A percentile compares a stretch with the other conserved stretches of the same genome.
phyloP scores from a whole-genome alignment of 768 basidiomycete genomes.

The Coprinopsis marcescibilis region DNA sequence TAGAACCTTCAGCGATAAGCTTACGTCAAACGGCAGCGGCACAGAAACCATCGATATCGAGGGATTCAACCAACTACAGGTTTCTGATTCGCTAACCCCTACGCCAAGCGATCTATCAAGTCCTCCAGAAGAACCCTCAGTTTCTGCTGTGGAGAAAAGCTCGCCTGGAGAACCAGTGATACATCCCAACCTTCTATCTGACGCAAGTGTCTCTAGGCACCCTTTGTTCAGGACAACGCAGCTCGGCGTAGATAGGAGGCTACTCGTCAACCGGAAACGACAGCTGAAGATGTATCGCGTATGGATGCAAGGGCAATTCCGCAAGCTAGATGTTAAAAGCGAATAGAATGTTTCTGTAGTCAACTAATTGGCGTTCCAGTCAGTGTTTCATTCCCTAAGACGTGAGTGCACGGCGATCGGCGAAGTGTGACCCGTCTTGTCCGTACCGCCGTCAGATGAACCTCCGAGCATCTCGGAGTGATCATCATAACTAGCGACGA shows the following conservation, averaged over 20 bases:
- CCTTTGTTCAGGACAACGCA: constrained; percentile 78
- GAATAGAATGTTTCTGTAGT: no score
- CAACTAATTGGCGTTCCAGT: no score
- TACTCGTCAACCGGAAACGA: constrained; percentile 90
- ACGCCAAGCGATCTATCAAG: no score
- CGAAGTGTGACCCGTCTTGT: no score
- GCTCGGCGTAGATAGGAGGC: constrained; percentile 82
- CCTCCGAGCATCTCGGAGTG: no score
- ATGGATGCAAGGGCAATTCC: constrained; percentile 88
- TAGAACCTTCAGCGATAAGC: constrained; percentile 16
- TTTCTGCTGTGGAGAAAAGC: background rate
- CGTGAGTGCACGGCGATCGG: no score
- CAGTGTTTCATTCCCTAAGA: no score
- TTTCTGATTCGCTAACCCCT: background rate
- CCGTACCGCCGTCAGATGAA: no score
- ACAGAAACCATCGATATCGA: background rate
- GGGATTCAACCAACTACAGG: background rate
- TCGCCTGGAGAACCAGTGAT: constrained; percentile 13
- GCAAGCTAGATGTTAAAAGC: constrained; percentile 32
- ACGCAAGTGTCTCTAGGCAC: constrained; percentile 33
- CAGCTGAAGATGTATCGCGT: constrained; percentile 97
- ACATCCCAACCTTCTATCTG: constrained; percentile 35
- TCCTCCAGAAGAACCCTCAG: background rate
- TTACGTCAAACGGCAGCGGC: background rate
- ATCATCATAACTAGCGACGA: no score